Base-by-base conservation (phyloP, 768 basidiomycete species). In the Kwoniella shandongensis region DNA sequence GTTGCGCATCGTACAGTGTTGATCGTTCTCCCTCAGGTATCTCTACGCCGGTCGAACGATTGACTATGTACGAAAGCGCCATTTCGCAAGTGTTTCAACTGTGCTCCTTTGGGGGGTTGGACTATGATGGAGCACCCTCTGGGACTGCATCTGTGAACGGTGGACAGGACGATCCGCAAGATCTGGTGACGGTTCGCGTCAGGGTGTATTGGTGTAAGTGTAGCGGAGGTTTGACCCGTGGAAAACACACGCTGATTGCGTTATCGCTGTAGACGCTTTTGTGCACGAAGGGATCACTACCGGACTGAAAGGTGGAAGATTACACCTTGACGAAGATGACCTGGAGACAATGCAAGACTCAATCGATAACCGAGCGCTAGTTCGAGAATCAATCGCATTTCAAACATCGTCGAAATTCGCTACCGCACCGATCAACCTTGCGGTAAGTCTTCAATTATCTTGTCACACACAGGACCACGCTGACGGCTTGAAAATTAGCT, bases 201-300 rank as follows among this genome's bases (percentile, higher is more conserved):
- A 84, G 89, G 30, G 81, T 93, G 29, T 93, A 90, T 73, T 94
- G 90, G 88, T 94, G 70, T 72, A 64, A 49, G 65, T 69, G 17
- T 15, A n/a, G n/a, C n/a, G n/a, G n/a, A n/a, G 36, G n/a, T n/a
- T n/a, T n/a, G n/a, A n/a, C n/a, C n/a, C n/a, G n/a, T n/a, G n/a
- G n/a, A n/a, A n/a, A n/a, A n/a, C n/a, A 10, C 25, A 6, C 17
- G 5, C 2, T 44, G 32, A 42, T 61, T 18, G 51, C 32, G 15
- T 32, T 26, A 15, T 38, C 17, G 4, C 50, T 26, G 13, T 23
- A 71, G 69, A 91, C 66, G 85, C 88, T 6, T 84, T 91, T 61
- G 83, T 87, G 23, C 86, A 89, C 57, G 92, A 94, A 76, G 88
- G 89, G 26, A 82, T 92, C 20, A 84, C 85, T 1, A 88, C 84